Conservation (phyloP, 2,329 filamentous ascomycete genomes). For the Paecilomyces dactylethromorphus region DNA sequence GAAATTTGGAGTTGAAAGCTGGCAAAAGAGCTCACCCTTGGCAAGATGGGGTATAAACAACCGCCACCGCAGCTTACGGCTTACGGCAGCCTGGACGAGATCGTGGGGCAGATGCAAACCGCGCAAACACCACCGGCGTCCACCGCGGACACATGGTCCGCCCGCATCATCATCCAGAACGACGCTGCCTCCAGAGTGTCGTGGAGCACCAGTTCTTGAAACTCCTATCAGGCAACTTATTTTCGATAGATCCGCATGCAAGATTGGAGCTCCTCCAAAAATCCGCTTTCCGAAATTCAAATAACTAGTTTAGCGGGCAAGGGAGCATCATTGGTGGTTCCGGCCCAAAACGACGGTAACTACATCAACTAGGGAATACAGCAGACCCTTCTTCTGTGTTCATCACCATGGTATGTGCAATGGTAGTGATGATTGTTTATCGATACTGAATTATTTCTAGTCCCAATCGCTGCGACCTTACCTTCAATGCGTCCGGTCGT, state of each 20-base stretch:
- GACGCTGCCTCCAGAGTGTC: background rate
- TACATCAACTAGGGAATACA: background rate
- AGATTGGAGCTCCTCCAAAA: background rate
- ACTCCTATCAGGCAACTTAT: background rate
- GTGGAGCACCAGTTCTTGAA: background rate
- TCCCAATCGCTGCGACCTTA: constrained; percentile 97
- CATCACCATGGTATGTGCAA: background rate
- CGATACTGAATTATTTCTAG: constrained; percentile 34
- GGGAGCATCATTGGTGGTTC: background rate
- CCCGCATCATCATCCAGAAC: background rate
- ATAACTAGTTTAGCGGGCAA: background rate
- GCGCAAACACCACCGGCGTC: constrained; percentile 17
- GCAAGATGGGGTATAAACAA: constrained; percentile 6
- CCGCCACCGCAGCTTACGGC: constrained; percentile 3
- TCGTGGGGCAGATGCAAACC: constrained; percentile 23
- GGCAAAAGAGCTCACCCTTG: constrained; percentile 1
- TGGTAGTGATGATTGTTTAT: background rate
- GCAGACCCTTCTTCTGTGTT: background rate
- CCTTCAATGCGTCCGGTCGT: constrained; percentile 91
- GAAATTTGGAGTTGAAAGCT: constrained; percentile 3
- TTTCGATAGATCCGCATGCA: background rate
- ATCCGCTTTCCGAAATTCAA: background rate
- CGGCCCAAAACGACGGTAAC: background rate
- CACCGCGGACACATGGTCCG: constrained; percentile 1
- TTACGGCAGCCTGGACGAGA: constrained; percentile 1